A percentile compares a stretch with the other conserved stretches of the same genome.
These are phyloP conservation scores for Orobanche coerulescens DNA, from an alignment of 257 asterid genomes.

Conservation along the genomic window DNA sequence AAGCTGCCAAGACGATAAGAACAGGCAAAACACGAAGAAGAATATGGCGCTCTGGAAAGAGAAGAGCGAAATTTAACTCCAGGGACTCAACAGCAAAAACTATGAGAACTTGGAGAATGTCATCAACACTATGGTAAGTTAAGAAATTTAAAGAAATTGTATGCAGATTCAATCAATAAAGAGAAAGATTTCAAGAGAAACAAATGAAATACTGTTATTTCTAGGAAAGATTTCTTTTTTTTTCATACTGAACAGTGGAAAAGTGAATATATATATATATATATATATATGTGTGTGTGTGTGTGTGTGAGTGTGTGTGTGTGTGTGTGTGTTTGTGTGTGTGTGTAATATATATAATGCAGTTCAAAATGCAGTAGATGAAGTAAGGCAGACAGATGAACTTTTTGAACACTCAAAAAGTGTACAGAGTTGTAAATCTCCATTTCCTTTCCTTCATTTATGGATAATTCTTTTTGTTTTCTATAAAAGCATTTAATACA, in stretches of 20 bases:
- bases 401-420: neutral
- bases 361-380: constrained; percentile 4
- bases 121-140: constrained; percentile 74
- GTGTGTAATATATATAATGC: neutral
- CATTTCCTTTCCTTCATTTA: constrained; percentile 1
- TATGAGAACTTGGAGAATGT: constrained; percentile 96
- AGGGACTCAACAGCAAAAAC: constrained; percentile 95
- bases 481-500: neutral
- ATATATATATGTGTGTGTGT: too few relatives aligned
- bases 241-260: neutral
- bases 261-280: neutral
- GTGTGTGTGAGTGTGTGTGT: too few relatives aligned
- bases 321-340: too few relatives aligned
- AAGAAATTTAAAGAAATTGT: constrained; percentile 41
- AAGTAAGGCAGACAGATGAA: neutral
- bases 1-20: constrained; percentile 94
- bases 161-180: constrained; percentile 5
- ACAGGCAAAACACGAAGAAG: constrained; percentile 99
- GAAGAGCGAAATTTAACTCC: constrained; percentile 93
- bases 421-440: neutral
- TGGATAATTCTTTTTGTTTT: too few relatives aligned
- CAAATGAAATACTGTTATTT: neutral
- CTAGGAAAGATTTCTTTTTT: neutral
- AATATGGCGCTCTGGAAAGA: constrained; percentile 85
- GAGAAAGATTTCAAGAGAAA: constrained; percentile 5